These are phyloP conservation scores for Xylaria sp. DNA, from an alignment of 2,329 filamentous ascomycete genomes.

Conservation along the genomic window DNA sequence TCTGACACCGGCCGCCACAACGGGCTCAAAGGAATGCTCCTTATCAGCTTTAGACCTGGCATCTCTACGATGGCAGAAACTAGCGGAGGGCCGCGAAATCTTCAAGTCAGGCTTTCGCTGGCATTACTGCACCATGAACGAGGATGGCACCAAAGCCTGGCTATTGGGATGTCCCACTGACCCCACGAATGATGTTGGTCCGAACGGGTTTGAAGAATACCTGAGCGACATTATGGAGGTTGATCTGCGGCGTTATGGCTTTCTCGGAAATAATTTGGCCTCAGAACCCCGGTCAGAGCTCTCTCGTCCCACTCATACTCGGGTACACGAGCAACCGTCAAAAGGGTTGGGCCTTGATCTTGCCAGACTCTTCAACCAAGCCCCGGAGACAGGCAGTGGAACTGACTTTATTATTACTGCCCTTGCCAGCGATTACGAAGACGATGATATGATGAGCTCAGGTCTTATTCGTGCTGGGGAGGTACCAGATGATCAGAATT, in stretches of 20 bases:
- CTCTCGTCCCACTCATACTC: conserved; percentile 58
- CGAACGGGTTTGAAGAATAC: conserved; percentile 85
- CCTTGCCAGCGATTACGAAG: conserved; percentile 78
- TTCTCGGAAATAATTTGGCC: conserved; percentile 80
- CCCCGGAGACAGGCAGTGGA: conserved; percentile 84
- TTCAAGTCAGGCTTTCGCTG: conserved; percentile 93
- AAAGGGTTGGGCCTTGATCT: conserved; percentile 85
- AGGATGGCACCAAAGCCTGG: conserved; percentile 96
- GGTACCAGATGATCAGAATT: conserved; percentile 58
- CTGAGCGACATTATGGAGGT: conserved; percentile 94
- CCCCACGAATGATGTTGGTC: conserved; percentile 70
- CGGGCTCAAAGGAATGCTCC: conserved; percentile 87
- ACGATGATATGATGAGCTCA: conserved; percentile 69
- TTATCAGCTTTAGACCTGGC: conserved; percentile 88
- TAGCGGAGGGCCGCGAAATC: conserved; percentile 93
- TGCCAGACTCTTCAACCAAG: conserved; percentile 84
- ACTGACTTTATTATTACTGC: conserved; percentile 94
- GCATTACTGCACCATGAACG: conserved; percentile 98
- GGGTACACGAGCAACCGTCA: conserved; percentile 64
- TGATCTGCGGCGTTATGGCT: conserved; percentile 89
- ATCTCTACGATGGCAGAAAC: conserved; percentile 89
- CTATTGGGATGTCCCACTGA: conserved; percentile 91
- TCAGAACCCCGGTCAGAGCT: conserved; percentile 63
- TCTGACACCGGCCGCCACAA: conserved; percentile 89
- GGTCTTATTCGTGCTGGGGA: conserved; percentile 60